Evolutionary conservation across 495 filamentous ascomycete species (phyloP), one percentile per base, ranked within the genome.

Genomic region (Tetracladium setigerum): DNA sequence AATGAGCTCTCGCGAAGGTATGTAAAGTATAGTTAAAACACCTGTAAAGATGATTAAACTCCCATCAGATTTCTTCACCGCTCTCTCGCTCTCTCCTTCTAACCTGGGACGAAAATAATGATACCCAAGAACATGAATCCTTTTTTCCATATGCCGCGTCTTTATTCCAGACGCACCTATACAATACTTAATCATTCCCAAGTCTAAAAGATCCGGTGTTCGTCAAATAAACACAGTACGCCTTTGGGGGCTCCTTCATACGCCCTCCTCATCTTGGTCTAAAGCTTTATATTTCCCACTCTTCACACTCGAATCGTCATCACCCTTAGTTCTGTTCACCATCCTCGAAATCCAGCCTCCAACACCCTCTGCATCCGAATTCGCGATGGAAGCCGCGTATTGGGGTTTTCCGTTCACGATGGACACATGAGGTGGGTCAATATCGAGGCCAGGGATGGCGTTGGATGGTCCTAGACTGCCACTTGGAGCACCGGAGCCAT

Each of bases 391-490:
- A 5, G 40, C 43, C 5, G 60, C 30, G 30, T 60, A 64, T 33
- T 65, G 58, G 16, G 66, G 55, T 58, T 79, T 81, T 24, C 70
- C 67, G 41, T 71, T 70, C 41, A 71, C 61, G 34, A 66, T 60
- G 12, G 61, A 59, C 2, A 76, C 65, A 40, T 71, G 68, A 1
- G 86, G 84, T 3, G 84, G 83, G 36, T 85, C 72, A 42, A 90
- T 84, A 55, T 87, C 81, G 31, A 89, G 70, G 9, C 81, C 81
- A 5, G 86, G 84, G 47, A 87, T 84, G 14, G 78, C 46, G 46
- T 56, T 61, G 46, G 65, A 49, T 45, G 65, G 13, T 41, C 65
- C 46, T 49, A 68, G n/a, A 51, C 60, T 46, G 27, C 35, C 47
- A 44, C 39, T 33, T 44, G 41, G 14, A 11, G 10, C 30, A 12